phyloP scores from a whole-genome alignment of 108 stramenopile species.

The Pseudonitzschia pungens region DNA sequence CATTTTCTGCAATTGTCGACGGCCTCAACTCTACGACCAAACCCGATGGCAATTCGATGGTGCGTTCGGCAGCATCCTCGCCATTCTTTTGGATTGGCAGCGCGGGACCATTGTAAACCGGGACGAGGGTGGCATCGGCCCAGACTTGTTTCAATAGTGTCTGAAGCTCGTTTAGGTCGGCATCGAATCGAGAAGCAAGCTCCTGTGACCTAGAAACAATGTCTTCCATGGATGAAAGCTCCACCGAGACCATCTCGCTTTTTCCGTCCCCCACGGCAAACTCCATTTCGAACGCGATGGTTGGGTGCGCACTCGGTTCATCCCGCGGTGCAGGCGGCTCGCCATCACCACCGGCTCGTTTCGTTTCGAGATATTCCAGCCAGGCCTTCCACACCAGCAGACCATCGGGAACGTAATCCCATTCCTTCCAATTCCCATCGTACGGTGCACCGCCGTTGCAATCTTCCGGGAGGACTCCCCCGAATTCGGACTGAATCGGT shows the following conservation, averaged over 20 bases:
- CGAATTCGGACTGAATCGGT: constrained; percentile 25
- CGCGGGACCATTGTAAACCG: constrained; percentile 5
- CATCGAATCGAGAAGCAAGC: constrained; percentile 8
- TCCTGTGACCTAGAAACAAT: constrained; percentile 7
- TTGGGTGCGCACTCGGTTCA: not conserved
- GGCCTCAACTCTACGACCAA: constrained; percentile 15
- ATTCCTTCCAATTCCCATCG: constrained; percentile 29
- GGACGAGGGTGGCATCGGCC: constrained; percentile 2
- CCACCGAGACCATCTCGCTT: constrained; percentile 1
- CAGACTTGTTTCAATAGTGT: constrained; percentile 2
- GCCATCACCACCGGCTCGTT: not conserved
- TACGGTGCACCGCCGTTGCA: not conserved
- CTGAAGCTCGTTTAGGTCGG: not conserved
- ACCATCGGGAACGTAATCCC: constrained; percentile 86
- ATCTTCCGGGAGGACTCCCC: constrained; percentile 19
- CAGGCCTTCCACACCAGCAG: constrained; percentile 80
- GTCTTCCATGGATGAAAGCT: constrained; percentile 11
- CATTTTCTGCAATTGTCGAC: constrained; percentile 16
- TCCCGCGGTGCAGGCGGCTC: not conserved
- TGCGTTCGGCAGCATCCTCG: constrained; percentile 4
- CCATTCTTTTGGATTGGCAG: not conserved
- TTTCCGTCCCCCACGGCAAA: not conserved
- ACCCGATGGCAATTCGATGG: constrained; percentile 18
- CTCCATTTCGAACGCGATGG: constrained; percentile 6
- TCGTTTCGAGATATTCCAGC: constrained; percentile 30